Percentiles rank a stretch among this genome's conserved stretches.
These are phyloP conservation scores for Sporothrix globosa DNA, from an alignment of 2,329 filamentous ascomycete species.

Conservation along the genomic window DNA sequence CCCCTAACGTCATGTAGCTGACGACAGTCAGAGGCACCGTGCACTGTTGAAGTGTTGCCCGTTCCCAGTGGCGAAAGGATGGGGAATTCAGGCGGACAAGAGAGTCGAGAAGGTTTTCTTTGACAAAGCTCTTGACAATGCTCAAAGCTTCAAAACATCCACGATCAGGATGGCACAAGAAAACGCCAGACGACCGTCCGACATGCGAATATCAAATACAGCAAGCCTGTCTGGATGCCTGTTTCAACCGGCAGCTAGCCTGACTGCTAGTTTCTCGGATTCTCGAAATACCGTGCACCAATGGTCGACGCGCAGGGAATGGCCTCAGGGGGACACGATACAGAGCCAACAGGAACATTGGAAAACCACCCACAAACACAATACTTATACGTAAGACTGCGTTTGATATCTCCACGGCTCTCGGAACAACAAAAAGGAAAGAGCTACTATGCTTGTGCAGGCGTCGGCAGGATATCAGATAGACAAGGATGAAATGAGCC, in stretches of 20 bases:
- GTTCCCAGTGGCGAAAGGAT: background rate
- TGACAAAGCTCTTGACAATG: too few relatives aligned
- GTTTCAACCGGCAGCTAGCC: too few relatives aligned
- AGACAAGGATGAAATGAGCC: constrained; percentile 5
- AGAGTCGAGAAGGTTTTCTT: background rate
- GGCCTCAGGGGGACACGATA: background rate
- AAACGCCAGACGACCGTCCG: constrained; percentile 3
- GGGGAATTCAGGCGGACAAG: background rate
- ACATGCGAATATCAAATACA: background rate
- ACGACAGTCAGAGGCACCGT: constrained; percentile 23
- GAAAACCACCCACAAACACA: background rate
- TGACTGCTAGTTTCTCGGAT: background rate
- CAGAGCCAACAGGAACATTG: too few relatives aligned
- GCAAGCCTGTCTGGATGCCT: background rate
- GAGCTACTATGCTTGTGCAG: background rate
- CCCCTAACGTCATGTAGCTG: constrained; percentile 14
- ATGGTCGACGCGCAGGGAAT: background rate
- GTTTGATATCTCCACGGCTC: constrained; percentile 19
- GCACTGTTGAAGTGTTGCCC: background rate
- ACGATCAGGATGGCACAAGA: background rate
- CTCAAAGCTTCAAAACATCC: background rate
- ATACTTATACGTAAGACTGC: constrained; percentile 8
- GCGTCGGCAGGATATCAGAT: background rate
- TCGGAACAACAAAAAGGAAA: background rate
- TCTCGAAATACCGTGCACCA: background rate